A percentile compares a stretch with the other conserved stretches of the same genome.
These are phyloP conservation scores for Zygotorulaspora chibaensis DNA, from an alignment of 805 yeast genomes.

Conservation along the genomic window DNA sequence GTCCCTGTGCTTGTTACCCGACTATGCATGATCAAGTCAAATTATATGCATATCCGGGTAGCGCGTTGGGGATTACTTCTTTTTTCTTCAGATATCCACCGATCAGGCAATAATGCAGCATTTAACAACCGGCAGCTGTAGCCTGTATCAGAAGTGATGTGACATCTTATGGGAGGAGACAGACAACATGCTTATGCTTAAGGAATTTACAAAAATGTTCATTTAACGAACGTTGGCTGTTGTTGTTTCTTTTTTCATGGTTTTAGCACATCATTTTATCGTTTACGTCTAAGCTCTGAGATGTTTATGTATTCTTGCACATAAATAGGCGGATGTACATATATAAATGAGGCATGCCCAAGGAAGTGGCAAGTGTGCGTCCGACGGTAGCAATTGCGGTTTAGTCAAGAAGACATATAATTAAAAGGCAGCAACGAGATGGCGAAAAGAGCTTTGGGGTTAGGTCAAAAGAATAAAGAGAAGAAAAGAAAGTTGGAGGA, in stretches of 20 bases:
- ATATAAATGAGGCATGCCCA: not conserved
- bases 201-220: not conserved
- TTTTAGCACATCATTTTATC: not conserved
- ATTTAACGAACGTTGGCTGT: constrained; percentile 1
- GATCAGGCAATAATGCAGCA: constrained; percentile 2
- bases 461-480: constrained; percentile 52
- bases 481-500: constrained; percentile 29
- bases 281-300: not conserved
- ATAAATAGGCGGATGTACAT: not conserved
- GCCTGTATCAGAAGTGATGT: too few relatives aligned
- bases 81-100: not conserved
- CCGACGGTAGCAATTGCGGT: too few relatives aligned
- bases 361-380: not conserved
- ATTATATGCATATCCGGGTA: too few relatives aligned
- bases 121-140: not conserved
- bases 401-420: not conserved
- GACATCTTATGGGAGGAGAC: not conserved
- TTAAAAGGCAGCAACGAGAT: constrained; percentile 25
- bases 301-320: not conserved
- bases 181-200: not conserved
- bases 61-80: not conserved
- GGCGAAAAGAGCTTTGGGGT: constrained; percentile 65
- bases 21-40: too few relatives aligned
- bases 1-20: too few relatives aligned
- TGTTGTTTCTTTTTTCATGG: not conserved